Conservation (phyloP, 2,329 filamentous ascomycete species). For the Lecanosticta acicola region DNA sequence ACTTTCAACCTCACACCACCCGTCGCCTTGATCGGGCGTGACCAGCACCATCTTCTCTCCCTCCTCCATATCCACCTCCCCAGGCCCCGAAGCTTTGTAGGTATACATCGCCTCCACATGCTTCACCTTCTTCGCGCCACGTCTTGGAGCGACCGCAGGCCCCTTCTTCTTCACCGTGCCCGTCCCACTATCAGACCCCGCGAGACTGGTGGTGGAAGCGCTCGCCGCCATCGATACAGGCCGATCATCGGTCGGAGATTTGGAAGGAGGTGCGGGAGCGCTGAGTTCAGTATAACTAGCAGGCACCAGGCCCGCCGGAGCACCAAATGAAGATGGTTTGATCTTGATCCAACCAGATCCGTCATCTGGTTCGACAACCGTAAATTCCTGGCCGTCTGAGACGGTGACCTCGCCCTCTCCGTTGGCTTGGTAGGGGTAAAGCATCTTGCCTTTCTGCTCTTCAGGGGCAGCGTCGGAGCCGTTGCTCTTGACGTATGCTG, state of each 20-base stretch:
- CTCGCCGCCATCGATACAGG: slow-evolving; percentile 51
- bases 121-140: slow-evolving; percentile 70
- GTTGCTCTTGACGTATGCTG: slow-evolving; percentile 65
- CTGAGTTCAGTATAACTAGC: slow-evolving; percentile 71
- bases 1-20: slow-evolving; percentile 95
- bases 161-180: slow-evolving; percentile 69
- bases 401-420: slow-evolving; percentile 78
- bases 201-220: slow-evolving; percentile 61
- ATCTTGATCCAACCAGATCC: slow-evolving; percentile 90
- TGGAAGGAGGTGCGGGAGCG: slow-evolving; percentile 15
- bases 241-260: slow-evolving; percentile 12
- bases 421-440: slow-evolving; percentile 77
- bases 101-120: slow-evolving; percentile 93
- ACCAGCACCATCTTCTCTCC: slow-evolving; percentile 89
- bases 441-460: slow-evolving; percentile 75
- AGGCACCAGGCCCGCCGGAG: slow-evolving; percentile 79
- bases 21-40: slow-evolving; percentile 81
- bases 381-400: slow-evolving; percentile 70
- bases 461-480: slow-evolving; percentile 41
- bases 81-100: slow-evolving; percentile 77
- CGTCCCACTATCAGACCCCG: slow-evolving; percentile 42
- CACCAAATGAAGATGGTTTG: slow-evolving; percentile 48
- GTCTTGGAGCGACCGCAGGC: slow-evolving; percentile 73
- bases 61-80: slow-evolving; percentile 83
- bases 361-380: slow-evolving; percentile 80